Conservation (phyloP, 106 monocot genomes). For the Apostasia ramifera region DNA sequence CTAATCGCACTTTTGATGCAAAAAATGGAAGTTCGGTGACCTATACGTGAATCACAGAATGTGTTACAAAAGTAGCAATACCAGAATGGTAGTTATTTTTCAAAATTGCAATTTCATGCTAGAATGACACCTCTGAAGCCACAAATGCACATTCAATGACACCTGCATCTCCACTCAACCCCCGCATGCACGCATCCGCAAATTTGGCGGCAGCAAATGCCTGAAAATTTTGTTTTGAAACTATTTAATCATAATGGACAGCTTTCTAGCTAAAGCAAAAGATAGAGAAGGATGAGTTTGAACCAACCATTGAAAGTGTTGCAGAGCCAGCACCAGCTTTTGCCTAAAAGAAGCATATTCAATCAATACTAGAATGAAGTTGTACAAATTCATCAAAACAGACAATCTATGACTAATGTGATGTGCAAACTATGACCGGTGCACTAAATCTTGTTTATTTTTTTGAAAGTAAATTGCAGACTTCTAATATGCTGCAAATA, state of each 20-base stretch:
- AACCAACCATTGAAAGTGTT: slow-evolving; percentile 70
- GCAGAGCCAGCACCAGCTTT: slow-evolving; percentile 90
- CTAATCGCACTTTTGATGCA: slow-evolving; percentile 77
- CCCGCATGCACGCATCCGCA: slow-evolving; percentile 77
- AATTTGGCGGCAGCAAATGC: slow-evolving; percentile 92
- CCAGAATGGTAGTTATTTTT: background rate
- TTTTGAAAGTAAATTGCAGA: no score
- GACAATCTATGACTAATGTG: no score
- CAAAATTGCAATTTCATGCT: background rate
- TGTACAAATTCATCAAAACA: no score
- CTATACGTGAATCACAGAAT: slow-evolving; percentile 8
- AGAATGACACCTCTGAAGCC: slow-evolving; percentile 51
- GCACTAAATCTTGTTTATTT: no score
- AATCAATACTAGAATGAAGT: background rate
- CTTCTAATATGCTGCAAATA: no score
- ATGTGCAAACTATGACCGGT: no score
- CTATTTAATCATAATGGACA: background rate
- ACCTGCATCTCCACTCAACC: slow-evolving; percentile 69
- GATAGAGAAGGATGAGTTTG: background rate
- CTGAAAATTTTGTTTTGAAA: slow-evolving; percentile 15
- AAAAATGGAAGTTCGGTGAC: slow-evolving; percentile 87
- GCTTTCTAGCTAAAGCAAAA: background rate
- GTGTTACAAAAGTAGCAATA: background rate
- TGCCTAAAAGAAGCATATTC: slow-evolving; percentile 31
- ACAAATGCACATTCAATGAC: slow-evolving; percentile 84